Conservation (phyloP, 192 early-diverging fungal genomes). For the Podila verticillata region DNA sequence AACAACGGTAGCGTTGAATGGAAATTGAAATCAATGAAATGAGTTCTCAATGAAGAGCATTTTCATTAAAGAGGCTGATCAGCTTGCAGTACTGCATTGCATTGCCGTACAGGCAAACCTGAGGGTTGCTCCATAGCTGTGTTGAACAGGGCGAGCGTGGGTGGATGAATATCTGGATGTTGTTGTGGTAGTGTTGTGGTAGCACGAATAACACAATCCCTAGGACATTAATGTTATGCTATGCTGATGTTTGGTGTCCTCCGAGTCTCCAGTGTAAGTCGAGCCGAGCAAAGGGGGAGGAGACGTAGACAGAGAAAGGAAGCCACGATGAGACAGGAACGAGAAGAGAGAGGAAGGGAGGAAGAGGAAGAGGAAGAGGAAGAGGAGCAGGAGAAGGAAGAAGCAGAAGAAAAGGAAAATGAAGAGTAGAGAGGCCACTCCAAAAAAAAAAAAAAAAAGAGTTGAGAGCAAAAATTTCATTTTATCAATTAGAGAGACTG, state of each 20-base stretch:
- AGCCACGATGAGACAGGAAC: background rate
- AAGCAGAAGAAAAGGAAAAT: background rate
- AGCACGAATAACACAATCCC: too few relatives aligned
- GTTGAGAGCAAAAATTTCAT: too few relatives aligned
- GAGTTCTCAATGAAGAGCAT: background rate
- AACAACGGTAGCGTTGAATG: background rate
- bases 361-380: background rate
- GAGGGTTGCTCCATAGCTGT: slow-evolving; percentile 23
- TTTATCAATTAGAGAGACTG: too few relatives aligned
- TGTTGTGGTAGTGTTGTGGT: background rate
- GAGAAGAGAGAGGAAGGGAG: background rate
- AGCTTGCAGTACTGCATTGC: background rate
- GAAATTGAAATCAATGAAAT: too few relatives aligned
- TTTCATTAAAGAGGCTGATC: background rate
- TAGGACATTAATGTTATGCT: too few relatives aligned
- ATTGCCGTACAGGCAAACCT: slow-evolving; percentile 17
- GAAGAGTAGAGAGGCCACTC: too few relatives aligned
- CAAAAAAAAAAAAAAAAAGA: too few relatives aligned
- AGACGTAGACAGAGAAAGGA: background rate
- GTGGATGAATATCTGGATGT: background rate
- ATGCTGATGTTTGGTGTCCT: too few relatives aligned
- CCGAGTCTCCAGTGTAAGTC: background rate
- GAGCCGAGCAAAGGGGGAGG: background rate
- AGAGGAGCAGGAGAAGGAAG: slow-evolving; percentile 10
- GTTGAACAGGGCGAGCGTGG: background rate